Evolutionary conservation across 352 stramenopile genomes (phyloP).

Genomic region (Phytopythium aichiense): DNA sequence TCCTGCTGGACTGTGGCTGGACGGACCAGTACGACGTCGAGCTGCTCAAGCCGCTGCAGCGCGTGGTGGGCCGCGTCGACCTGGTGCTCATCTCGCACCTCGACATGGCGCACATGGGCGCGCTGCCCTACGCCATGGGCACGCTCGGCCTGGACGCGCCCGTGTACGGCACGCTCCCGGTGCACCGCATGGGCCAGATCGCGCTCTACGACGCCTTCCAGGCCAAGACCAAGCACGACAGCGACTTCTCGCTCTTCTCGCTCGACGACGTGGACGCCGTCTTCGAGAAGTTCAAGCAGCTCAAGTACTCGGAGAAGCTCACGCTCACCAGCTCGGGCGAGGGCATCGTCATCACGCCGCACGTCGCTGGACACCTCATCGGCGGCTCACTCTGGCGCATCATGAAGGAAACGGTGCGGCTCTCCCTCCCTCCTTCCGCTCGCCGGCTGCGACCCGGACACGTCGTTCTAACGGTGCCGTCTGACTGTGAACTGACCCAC

Average conservation of each 20-base stretch:
- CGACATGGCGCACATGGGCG: conserved; percentile 89
- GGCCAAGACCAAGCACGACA: conserved; percentile 89
- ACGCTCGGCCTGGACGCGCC: conserved; percentile 82
- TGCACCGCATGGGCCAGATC: conserved; percentile 97
- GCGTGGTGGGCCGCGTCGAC: conserved; percentile 82
- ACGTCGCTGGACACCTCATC: conserved; percentile 93
- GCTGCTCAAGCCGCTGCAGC: conserved; percentile 76
- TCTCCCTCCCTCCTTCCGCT: neutral
- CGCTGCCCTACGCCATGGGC: conserved; percentile 86
- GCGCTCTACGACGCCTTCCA: conserved; percentile 95
- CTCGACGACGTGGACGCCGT: conserved; percentile 94
- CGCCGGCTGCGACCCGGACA: no score
- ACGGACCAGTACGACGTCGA: conserved; percentile 86
- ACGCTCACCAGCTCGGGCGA: conserved; percentile 82
- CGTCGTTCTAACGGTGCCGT: neutral
- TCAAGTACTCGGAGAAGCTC: conserved; percentile 95
- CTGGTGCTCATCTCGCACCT: conserved; percentile 89
- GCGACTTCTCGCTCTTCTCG: conserved; percentile 87
- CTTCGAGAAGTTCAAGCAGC: conserved; percentile 90
- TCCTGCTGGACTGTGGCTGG: conserved; percentile 90
- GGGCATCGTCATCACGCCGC: conserved; percentile 91
- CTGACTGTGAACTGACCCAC: neutral
- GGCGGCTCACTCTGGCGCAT: conserved; percentile 94
- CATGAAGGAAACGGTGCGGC: conserved; percentile 88
- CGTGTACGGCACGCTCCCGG: conserved; percentile 93